Conservation (phyloP, 495 filamentous ascomycete species). For the Penicillium flavigenum region DNA sequence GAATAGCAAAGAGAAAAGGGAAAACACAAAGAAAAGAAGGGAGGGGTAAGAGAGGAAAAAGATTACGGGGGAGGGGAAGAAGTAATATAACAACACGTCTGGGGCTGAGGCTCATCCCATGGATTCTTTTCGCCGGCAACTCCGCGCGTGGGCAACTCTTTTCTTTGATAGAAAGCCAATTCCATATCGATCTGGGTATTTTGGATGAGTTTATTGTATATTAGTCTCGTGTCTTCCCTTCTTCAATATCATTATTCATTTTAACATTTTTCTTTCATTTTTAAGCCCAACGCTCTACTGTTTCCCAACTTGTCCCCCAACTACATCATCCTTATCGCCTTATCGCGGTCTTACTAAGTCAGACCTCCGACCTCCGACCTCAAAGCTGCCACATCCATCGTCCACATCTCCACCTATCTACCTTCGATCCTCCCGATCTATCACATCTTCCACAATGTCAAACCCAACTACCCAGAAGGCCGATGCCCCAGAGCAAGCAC, state of each 20-base stretch:
- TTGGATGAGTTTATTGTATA: neutral
- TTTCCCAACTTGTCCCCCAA: neutral
- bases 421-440: neutral
- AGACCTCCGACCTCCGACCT: slow-evolving; percentile 18
- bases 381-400: slow-evolving; percentile 7
- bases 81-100: slow-evolving; percentile 18
- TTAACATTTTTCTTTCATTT: neutral
- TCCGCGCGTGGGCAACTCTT: slow-evolving; percentile 5
- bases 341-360: slow-evolving; percentile 19
- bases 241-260: neutral
- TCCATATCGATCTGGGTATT: neutral
- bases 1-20: slow-evolving; percentile 5
- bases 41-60: neutral
- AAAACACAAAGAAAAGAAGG: slow-evolving; percentile 2
- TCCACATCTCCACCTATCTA: slow-evolving; percentile 3
- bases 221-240: neutral
- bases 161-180: neutral
- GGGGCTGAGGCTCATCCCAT: slow-evolving; percentile 12
- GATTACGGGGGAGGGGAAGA: slow-evolving; percentile 18
- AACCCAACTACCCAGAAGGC: slow-evolving; percentile 41
- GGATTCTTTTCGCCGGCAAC: slow-evolving; percentile 15
- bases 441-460: slow-evolving; percentile 37
- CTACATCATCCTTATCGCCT: slow-evolving; percentile 12
- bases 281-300: neutral
- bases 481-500: slow-evolving; percentile 42